Evolutionary conservation across 805 yeast genomes (phyloP).

Genomic region (Teunomyces kruisii): DNA sequence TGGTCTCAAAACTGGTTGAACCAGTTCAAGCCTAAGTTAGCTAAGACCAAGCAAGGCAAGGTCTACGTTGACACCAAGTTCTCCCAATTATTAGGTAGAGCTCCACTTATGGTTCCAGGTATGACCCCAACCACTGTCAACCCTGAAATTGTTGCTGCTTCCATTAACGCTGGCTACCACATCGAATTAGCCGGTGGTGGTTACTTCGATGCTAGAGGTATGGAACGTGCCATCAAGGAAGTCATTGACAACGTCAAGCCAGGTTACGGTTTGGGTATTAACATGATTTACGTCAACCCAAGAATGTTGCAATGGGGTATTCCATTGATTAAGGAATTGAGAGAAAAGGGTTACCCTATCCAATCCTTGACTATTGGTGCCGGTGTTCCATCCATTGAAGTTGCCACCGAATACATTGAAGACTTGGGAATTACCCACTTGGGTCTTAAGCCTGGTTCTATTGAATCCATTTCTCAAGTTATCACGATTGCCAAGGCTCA

Average conservation of each 20-base stretch:
- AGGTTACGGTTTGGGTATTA: constrained; percentile 89
- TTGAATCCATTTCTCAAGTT: constrained; percentile 85
- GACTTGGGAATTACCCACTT: constrained; percentile 89
- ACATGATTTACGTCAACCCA: constrained; percentile 94
- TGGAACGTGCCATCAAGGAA: constrained; percentile 73
- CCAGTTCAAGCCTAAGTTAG: constrained; percentile 83
- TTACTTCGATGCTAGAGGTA: constrained; percentile 70
- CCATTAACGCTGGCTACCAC: constrained; percentile 94
- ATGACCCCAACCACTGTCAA: constrained; percentile 98
- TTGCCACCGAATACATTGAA: constrained; percentile 93
- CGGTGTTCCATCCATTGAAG: constrained; percentile 98
- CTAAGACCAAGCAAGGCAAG: constrained; percentile 69
- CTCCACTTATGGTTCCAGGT: constrained; percentile 98
- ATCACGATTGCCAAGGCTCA: constrained; percentile 92
- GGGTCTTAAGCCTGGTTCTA: constrained; percentile 97
- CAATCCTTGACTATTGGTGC: constrained; percentile 98
- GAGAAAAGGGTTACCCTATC: constrained; percentile 91
- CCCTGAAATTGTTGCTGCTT: constrained; percentile 90
- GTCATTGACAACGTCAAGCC: constrained; percentile 68
- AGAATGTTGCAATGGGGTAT: constrained; percentile 98
- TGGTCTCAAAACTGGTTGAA: constrained; percentile 89
- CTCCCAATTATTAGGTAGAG: constrained; percentile 86
- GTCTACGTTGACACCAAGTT: constrained; percentile 90
- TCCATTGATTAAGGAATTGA: constrained; percentile 85
- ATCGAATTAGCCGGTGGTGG: constrained; percentile 99